Base-by-base conservation (phyloP, 768 basidiomycete species). In the Tylopilus sp. region DNA sequence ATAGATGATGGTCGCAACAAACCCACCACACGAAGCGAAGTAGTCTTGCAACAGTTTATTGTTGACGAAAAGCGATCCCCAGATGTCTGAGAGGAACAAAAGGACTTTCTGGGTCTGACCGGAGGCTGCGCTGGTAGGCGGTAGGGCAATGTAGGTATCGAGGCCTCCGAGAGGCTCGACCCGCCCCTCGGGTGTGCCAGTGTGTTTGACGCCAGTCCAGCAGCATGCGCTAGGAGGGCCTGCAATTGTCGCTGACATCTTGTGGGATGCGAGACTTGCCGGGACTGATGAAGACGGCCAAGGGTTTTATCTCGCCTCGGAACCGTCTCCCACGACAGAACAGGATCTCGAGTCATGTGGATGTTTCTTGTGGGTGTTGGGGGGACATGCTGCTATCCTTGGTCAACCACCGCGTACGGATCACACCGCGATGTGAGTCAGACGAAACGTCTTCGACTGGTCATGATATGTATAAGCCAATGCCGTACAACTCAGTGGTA, bases 41-140 rank as follows among this genome's bases (percentile, higher is more conserved):
- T 77, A 84, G 60, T 86, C 83, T 59, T 82, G 80, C 4, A 85
- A 44, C 4, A 85, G 63, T 61, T 82, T 65, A 41, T 79, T 78
- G 59, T 85, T 85, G 47, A 78, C 28, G 56, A 66, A 80, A 26
- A 81, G 69, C 0, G 82, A 74, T 0, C 82, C 79, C 52, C 63
- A 82, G 13, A 84, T 70, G 60, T 85, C 83, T 1, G 81, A 53
- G 43, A 79, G 72, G 70, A 76, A 84, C 17, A 86, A 54, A 7
- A 85, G 63, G 26, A 85, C 71, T 38, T 75, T 78, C 48, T 65
- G 64, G 53, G 73, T 73, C 6, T 44, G 1, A 17, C 57, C 55
- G 12, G 47, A 52, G 35, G 17, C 50, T 51, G 28, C 38, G 31
- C 40, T 31, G 0, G 61, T 45, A 7, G 71, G 65, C 0, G 80